A percentile compares a stretch with the other conserved stretches of the same genome.
These are phyloP conservation scores for Amaranthus palmeri DNA, from an alignment of 148 eudicot species.

Conservation along the genomic window DNA sequence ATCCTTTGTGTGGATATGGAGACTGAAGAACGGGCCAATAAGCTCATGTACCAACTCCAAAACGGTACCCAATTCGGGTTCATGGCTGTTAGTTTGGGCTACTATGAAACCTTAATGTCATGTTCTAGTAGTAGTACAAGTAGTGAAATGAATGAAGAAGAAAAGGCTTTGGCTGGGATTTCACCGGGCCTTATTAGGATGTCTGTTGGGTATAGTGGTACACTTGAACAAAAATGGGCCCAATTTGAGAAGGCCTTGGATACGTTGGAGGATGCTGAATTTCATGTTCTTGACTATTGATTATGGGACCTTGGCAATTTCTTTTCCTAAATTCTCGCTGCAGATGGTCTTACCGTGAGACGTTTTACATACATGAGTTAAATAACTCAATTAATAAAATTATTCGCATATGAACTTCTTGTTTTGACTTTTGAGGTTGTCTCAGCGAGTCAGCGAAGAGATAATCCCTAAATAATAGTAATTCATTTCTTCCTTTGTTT, in stretches of 20 bases:
- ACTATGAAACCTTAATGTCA: constrained; percentile 95
- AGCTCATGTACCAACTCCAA: constrained; percentile 70
- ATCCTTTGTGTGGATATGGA: constrained; percentile 84
- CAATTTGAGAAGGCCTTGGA: constrained; percentile 74
- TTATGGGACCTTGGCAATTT: no score
- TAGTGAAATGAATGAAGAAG: constrained; percentile 74
- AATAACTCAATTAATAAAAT: no score
- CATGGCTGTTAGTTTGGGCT: constrained; percentile 94
- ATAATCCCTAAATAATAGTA: no score
- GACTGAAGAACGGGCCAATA: constrained; percentile 66
- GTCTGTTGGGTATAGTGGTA: constrained; percentile 82
- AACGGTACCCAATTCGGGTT: constrained; percentile 75
- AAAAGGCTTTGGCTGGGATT: constrained; percentile 72
- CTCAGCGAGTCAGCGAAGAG: no score
- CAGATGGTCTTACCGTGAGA: no score
- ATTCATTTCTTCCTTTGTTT: no score
- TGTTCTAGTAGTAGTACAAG: constrained; percentile 92
- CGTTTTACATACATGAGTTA: no score
- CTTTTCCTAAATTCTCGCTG: no score
- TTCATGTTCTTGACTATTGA: constrained; percentile 4
- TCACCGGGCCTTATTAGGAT: constrained; percentile 84
- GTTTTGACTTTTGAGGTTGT: no score
- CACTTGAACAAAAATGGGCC: constrained; percentile 84
- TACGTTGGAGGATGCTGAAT: constrained; percentile 38
- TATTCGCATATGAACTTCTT: no score